Evolutionary conservation across 2,329 filamentous ascomycete species (phyloP).

Genomic region (Eutypa lata): DNA sequence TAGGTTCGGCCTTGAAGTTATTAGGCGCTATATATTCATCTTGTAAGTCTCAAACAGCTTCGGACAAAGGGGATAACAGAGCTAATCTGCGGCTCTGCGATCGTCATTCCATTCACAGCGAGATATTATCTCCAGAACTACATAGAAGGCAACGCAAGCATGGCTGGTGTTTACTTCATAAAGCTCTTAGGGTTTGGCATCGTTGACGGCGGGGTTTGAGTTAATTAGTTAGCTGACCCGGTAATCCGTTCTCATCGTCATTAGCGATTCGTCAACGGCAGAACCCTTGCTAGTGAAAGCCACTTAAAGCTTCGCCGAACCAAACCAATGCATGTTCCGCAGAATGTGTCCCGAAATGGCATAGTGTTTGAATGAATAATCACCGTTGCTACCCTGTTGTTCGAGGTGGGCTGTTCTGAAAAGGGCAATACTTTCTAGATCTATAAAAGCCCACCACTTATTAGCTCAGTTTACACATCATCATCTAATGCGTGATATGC

Average conservation of each 20-base stretch:
- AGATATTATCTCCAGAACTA: no score
- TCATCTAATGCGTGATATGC: background rate
- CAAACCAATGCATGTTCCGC: background rate
- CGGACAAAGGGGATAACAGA: background rate
- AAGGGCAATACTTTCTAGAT: background rate
- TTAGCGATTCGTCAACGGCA: no score
- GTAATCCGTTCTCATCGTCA: no score
- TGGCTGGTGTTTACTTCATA: no score
- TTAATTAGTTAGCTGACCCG: no score
- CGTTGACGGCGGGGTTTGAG: no score
- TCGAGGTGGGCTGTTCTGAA: background rate
- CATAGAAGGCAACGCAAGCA: no score
- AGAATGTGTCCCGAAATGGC: background rate
- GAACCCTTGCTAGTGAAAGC: no score
- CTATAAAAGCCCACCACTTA: background rate
- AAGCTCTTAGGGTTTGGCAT: no score
- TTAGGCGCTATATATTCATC: background rate
- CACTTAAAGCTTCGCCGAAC: background rate
- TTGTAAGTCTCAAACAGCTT: background rate
- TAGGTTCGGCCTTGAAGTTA: no score
- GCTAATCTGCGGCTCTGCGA: background rate
- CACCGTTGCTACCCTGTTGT: background rate
- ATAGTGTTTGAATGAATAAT: background rate
- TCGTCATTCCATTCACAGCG: no score
- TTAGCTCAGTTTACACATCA: background rate